Conservation (phyloP, 2,329 filamentous ascomycete species). For the Leptographium radiaticola region DNA sequence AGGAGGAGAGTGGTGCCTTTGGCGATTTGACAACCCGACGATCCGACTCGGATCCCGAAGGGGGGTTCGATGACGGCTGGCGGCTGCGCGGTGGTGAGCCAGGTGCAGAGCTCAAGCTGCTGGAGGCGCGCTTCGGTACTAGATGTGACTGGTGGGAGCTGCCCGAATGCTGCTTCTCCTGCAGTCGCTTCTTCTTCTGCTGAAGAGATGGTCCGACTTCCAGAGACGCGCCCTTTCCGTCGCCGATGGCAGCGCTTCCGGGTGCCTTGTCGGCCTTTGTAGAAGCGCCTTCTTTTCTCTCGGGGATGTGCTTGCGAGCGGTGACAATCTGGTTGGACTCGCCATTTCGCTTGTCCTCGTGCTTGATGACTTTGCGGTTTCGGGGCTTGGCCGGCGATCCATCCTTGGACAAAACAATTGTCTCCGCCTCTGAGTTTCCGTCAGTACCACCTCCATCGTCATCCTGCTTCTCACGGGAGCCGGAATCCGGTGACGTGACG, state of each 20-base stretch:
- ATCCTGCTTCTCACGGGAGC: constrained; percentile 22
- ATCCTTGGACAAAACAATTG: constrained; percentile 55
- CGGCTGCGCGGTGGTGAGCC: constrained; percentile 35
- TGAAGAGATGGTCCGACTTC: constrained; percentile 16
- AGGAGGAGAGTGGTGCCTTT: constrained; percentile 25
- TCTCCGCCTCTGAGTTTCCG: constrained; percentile 59
- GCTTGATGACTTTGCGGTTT: constrained; percentile 45
- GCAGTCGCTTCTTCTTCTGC: constrained; percentile 38
- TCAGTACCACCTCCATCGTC: constrained; percentile 34
- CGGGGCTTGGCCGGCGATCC: constrained; percentile 47
- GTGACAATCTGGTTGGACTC: background rate
- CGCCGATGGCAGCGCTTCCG: constrained; percentile 6
- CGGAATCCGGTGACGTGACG: background rate
- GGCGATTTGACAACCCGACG: constrained; percentile 27
- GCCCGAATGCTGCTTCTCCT: constrained; percentile 19
- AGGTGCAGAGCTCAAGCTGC: constrained; percentile 45
- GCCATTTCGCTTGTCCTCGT: constrained; percentile 49
- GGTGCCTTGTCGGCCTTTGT: constrained; percentile 8
- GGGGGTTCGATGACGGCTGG: constrained; percentile 24
- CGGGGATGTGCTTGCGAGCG: constrained; percentile 6
- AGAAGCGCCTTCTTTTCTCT: constrained; percentile 12
- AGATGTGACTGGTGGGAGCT: background rate
- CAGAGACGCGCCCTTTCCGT: constrained; percentile 7
- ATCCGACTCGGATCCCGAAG: constrained; percentile 45
- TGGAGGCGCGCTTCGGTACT: constrained; percentile 34